Evolutionary conservation across 495 filamentous ascomycete species (phyloP).

Genomic region (Aspergillus conjunctus): DNA sequence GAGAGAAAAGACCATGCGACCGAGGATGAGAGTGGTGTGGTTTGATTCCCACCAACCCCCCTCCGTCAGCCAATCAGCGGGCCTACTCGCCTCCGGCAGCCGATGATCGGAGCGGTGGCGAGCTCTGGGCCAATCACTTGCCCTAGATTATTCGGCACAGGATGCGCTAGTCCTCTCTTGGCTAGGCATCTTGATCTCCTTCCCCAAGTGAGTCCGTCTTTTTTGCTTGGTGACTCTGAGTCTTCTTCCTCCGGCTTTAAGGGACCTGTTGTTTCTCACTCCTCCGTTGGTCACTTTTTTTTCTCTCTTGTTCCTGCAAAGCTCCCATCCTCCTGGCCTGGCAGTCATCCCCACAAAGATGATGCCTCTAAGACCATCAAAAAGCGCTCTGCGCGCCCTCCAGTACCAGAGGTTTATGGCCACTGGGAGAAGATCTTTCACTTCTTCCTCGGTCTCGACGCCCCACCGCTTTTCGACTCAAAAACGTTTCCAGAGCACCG

Average conservation of each 20-base stretch:
- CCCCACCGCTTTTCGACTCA: conserved; percentile 48
- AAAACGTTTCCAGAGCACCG: conserved; percentile 55
- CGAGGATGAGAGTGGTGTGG: conserved; percentile 4
- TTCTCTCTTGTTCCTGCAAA: conserved; percentile 30
- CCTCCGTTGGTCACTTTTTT: conserved; percentile 30
- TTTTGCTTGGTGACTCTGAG: conserved; percentile 6
- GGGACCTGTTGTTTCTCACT: conserved; percentile 20
- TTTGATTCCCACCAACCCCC: background rate
- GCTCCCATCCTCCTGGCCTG: conserved; percentile 31
- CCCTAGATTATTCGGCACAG: conserved; percentile 33
- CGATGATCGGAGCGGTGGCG: conserved; percentile 41
- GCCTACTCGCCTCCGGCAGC: conserved; percentile 5
- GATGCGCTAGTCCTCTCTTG: conserved; percentile 19
- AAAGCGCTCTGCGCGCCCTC: conserved; percentile 48
- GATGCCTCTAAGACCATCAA: conserved; percentile 54
- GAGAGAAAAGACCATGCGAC: background rate
- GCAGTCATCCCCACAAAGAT: conserved; percentile 44
- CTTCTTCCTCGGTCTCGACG: conserved; percentile 45
- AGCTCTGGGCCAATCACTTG: conserved; percentile 30
- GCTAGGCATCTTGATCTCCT: conserved; percentile 7
- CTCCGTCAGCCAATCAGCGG: background rate
- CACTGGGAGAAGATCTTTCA: conserved; percentile 45
- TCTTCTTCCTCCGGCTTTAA: conserved; percentile 26
- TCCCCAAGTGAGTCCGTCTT: conserved; percentile 12
- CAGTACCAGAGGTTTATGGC: conserved; percentile 45